Evolutionary conservation across 768 basidiomycete species (phyloP).

Genomic region (Infundibulicybe gibba): DNA sequence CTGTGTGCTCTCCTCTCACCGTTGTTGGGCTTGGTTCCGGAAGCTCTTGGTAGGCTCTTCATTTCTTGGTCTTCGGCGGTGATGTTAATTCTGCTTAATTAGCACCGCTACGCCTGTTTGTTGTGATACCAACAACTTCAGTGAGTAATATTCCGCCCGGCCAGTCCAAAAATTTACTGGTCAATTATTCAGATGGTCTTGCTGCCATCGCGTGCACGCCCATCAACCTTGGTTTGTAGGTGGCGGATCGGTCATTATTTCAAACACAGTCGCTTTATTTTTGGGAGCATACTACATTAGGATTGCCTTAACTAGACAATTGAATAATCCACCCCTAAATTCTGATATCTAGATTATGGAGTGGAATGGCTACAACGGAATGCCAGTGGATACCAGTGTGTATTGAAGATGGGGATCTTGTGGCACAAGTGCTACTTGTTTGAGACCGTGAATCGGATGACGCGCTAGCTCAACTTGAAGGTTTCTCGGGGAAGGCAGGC

Average conservation of each 20-base stretch:
- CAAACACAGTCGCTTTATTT: too few relatives aligned
- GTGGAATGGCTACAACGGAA: slow-evolving; percentile 61
- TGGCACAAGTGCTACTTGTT: slow-evolving; percentile 26
- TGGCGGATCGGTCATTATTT: too few relatives aligned
- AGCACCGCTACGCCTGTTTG: slow-evolving; percentile 3
- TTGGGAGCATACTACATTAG: too few relatives aligned
- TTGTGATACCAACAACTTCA: slow-evolving; percentile 2
- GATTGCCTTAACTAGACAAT: too few relatives aligned
- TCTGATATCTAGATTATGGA: slow-evolving; percentile 66
- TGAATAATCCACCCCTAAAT: too few relatives aligned
- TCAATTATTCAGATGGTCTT: background rate
- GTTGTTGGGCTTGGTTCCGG: background rate
- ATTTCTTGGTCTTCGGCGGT: background rate
- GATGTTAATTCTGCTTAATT: background rate
- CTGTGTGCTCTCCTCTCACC: background rate
- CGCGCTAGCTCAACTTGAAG: slow-evolving; percentile 41
- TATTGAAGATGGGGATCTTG: slow-evolving; percentile 24
- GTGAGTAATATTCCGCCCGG: background rate
- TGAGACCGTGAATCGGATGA: slow-evolving; percentile 42
- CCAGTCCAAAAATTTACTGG: background rate
- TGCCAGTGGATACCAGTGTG: slow-evolving; percentile 40
- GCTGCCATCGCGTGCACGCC: slow-evolving; percentile 3
- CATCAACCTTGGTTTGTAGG: background rate
- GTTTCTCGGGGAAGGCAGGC: slow-evolving; percentile 58
- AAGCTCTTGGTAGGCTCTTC: background rate